Percentiles rank a stretch among this genome's conserved stretches.
These are phyloP conservation scores for Tagetes patula DNA, from an alignment of 129 eudicot genomes.

Conservation along the genomic window DNA sequence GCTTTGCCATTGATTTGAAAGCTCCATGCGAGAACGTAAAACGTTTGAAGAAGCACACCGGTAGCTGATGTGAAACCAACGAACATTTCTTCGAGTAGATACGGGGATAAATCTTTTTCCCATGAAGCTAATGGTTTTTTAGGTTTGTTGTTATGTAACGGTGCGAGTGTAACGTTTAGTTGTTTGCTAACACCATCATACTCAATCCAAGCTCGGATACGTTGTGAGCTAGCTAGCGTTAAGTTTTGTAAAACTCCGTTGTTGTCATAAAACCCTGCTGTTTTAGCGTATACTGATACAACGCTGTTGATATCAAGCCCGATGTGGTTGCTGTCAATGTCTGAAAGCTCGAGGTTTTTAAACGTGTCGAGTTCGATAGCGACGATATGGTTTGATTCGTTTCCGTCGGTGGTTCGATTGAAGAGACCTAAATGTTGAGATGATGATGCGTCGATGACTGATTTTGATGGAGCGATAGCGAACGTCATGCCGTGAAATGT, in stretches of 20 bases:
- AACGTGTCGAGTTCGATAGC: conserved; percentile 61
- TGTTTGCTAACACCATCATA: conserved; percentile 38
- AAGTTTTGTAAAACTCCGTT: conserved; percentile 27
- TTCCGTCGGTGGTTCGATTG: conserved; percentile 47
- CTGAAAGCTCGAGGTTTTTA: conserved; percentile 36
- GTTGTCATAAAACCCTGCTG: conserved; percentile 41
- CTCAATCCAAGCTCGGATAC: conserved; percentile 57
- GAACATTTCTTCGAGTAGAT: conserved; percentile 46
- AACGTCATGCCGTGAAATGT: conserved; percentile 57
- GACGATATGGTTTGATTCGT: conserved; percentile 40
- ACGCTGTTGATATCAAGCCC: conserved; percentile 56
- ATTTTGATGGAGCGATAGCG: conserved; percentile 44
- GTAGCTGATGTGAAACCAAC: conserved; percentile 61
- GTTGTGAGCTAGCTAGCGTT: conserved; percentile 32
- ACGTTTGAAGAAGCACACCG: conserved; percentile 38
- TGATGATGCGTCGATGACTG: conserved; percentile 33
- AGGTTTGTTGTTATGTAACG: conserved; percentile 37
- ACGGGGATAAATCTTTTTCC: conserved; percentile 35
- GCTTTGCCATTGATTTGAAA: conserved; percentile 46
- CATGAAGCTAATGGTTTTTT: conserved; percentile 33
- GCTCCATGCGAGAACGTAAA: conserved; percentile 61
- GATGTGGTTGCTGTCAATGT: conserved; percentile 53
- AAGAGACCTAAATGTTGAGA: conserved; percentile 50
- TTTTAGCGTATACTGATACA: conserved; percentile 20
- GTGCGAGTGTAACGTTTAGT: conserved; percentile 47